Conservation (phyloP, 306 rosid genomes). For the Quillaja saponaria region DNA sequence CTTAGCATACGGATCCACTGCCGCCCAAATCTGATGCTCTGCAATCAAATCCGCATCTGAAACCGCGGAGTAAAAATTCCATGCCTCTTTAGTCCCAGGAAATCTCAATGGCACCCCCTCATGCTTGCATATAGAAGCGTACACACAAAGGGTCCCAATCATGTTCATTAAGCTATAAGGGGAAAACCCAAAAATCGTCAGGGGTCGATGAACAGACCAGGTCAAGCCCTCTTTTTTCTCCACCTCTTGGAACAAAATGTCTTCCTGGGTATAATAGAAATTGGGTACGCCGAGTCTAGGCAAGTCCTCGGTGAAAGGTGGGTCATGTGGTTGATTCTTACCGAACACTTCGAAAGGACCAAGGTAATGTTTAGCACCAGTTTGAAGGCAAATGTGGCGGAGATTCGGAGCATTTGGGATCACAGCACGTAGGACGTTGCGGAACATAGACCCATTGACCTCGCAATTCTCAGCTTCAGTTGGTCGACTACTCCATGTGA, state of each 20-base stretch:
- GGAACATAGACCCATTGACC: constrained; percentile 58
- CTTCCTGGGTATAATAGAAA: constrained; percentile 62
- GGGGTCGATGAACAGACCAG: constrained; percentile 66
- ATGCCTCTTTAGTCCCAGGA: constrained; percentile 52
- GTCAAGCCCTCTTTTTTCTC: constrained; percentile 51
- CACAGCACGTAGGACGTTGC: constrained; percentile 51
- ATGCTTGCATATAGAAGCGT: constrained; percentile 75
- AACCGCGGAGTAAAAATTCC: constrained; percentile 45
- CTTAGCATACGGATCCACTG: constrained; percentile 65
- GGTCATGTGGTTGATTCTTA: constrained; percentile 43
- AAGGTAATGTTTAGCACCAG: constrained; percentile 58
- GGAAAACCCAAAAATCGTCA: constrained; percentile 57
- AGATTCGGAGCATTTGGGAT: constrained; percentile 65
- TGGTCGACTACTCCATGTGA: constrained; percentile 48
- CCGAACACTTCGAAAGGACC: constrained; percentile 50
- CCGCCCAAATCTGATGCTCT: constrained; percentile 81
- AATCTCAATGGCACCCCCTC: constrained; percentile 54
- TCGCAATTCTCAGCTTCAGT: constrained; percentile 57
- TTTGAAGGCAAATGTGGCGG: constrained; percentile 70
- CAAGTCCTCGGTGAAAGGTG: constrained; percentile 70
- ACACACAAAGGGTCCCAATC: constrained; percentile 49
- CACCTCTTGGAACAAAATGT: constrained; percentile 50
- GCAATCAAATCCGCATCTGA: constrained; percentile 78
- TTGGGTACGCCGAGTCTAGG: constrained; percentile 56
- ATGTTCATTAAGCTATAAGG: constrained; percentile 68